phyloP scores from a whole-genome alignment of 2,329 filamentous ascomycete genomes.

The Sclerotinia spermophila region DNA sequence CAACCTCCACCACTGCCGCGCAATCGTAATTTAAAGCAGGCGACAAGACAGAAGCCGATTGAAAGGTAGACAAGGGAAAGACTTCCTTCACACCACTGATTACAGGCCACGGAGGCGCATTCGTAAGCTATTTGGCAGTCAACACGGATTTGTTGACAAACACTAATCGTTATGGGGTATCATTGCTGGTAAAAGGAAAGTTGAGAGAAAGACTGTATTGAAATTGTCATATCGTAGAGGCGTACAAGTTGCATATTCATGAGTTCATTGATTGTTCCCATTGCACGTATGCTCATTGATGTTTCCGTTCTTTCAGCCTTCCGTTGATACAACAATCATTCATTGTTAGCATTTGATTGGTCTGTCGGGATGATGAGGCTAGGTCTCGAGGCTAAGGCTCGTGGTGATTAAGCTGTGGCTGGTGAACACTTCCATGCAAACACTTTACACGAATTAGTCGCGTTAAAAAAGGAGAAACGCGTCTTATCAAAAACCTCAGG shows the following conservation, averaged over 20 bases:
- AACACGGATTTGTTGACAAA: constrained; percentile 27
- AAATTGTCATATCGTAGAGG: background rate
- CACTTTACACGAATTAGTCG: constrained; percentile 23
- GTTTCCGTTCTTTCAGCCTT: constrained; percentile 21
- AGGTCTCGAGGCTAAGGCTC: constrained; percentile 10
- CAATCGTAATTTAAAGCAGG: background rate
- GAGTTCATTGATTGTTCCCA: constrained; percentile 1
- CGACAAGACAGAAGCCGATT: background rate
- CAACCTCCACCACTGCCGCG: constrained; percentile 29
- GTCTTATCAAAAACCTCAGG: constrained; percentile 17
- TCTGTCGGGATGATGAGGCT: background rate
- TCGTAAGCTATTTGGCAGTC: constrained; percentile 18
- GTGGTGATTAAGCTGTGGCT: background rate
- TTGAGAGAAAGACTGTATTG: background rate
- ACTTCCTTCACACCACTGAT: background rate
- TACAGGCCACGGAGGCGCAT: constrained; percentile 28
- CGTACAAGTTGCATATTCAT: constrained; percentile 3
- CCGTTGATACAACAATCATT: background rate
- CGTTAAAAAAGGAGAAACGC: constrained; percentile 18
- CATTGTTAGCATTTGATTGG: background rate
- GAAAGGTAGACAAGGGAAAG: background rate
- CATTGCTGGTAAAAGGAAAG: constrained; percentile 30
- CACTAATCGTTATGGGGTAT: constrained; percentile 34
- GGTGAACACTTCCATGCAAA: constrained; percentile 3
- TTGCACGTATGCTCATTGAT: background rate